Evolutionary conservation across 768 basidiomycete species (phyloP).

Genomic region (Sarcodon sp.): DNA sequence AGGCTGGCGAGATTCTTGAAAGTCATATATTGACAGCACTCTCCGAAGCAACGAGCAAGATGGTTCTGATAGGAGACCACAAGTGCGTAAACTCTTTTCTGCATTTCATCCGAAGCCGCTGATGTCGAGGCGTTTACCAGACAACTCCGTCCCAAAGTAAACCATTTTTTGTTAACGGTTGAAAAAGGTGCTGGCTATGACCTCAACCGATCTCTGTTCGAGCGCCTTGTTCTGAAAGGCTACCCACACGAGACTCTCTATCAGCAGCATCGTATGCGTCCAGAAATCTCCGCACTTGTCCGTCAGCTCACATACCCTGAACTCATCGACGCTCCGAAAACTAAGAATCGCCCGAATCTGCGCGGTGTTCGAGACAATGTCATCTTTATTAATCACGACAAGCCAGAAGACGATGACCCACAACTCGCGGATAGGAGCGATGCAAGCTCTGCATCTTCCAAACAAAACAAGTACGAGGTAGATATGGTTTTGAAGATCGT

Average conservation of each 20-base stretch:
- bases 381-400: conserved; percentile 44
- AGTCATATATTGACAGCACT: conserved; percentile 53
- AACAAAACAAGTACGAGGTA: conserved; percentile 47
- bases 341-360: conserved; percentile 34
- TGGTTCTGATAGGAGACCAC: conserved; percentile 64
- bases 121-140: conserved; percentile 16
- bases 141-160: conserved; percentile 64
- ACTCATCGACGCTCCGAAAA: conserved; percentile 39
- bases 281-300: conserved; percentile 53
- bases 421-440: conserved; percentile 33
- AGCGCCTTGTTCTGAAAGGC: conserved; percentile 46
- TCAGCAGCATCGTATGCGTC: conserved; percentile 63
- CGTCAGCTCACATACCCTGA: conserved; percentile 54
- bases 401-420: conserved; percentile 36
- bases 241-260: conserved; percentile 48
- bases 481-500: conserved; percentile 56
- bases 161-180: conserved; percentile 48
- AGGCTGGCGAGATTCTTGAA: conserved; percentile 64
- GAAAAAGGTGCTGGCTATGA: conserved; percentile 60
- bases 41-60: conserved; percentile 27
- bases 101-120: background rate
- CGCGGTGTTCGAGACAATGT: conserved; percentile 44
- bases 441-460: conserved; percentile 35
- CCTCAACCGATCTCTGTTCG: conserved; percentile 56
- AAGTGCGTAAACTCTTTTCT: conserved; percentile 28